Evolutionary conservation across 2,329 filamentous ascomycete species (phyloP).

Genomic region (Penicillium aurantiogriseum): DNA sequence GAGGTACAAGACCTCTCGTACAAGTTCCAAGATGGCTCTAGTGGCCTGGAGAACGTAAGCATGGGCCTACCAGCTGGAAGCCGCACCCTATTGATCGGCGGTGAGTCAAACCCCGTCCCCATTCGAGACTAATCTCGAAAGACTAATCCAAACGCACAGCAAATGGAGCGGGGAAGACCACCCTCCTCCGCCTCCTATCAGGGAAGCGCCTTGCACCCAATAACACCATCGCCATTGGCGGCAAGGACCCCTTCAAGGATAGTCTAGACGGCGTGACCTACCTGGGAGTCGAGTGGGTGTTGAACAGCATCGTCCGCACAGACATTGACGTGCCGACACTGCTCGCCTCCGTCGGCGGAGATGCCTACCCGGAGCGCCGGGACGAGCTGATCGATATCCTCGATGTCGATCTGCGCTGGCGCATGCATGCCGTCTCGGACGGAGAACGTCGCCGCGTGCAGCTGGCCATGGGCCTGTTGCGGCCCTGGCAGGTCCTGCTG

Average conservation of each 20-base stretch:
- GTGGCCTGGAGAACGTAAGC: conserved; percentile 71
- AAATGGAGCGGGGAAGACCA: conserved; percentile 97
- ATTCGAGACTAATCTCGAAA: not conserved
- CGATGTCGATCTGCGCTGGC: conserved; percentile 88
- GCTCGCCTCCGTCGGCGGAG: conserved; percentile 79
- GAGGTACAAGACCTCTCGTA: conserved; percentile 76
- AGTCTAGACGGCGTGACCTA: conserved; percentile 93
- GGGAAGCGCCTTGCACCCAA: conserved; percentile 88
- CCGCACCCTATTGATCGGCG: conserved; percentile 87
- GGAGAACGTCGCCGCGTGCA: conserved; percentile 90
- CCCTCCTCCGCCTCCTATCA: conserved; percentile 86
- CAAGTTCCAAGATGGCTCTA: conserved; percentile 79
- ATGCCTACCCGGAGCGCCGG: conserved; percentile 74
- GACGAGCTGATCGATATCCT: conserved; percentile 86
- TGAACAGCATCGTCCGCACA: conserved; percentile 92
- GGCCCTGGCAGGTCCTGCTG: conserved; percentile 87
- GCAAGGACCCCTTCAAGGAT: conserved; percentile 87
- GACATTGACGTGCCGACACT: conserved; percentile 91
- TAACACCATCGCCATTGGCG: conserved; percentile 71
- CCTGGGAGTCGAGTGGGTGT: conserved; percentile 94
- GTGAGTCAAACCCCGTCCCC: conserved; percentile 35
- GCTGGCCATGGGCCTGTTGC: conserved; percentile 88
- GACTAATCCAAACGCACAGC: conserved; percentile 47
- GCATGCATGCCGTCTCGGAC: conserved; percentile 93
- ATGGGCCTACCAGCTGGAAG: conserved; percentile 78